Conservation (phyloP, 2,329 filamentous ascomycete genomes). For the Erysiphe pulchra region DNA sequence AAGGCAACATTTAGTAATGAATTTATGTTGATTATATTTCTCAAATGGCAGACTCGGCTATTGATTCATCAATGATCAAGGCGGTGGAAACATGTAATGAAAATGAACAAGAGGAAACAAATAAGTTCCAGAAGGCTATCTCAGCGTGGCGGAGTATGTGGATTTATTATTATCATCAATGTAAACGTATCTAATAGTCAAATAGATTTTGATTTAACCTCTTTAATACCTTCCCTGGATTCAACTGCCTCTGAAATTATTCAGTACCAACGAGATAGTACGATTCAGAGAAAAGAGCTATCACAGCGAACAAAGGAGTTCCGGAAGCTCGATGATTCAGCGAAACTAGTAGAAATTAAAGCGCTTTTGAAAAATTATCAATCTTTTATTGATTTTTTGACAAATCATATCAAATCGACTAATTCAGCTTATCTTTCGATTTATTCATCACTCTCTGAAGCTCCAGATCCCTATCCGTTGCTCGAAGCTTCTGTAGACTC, state of each 20-base stretch:
- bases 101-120: conserved; percentile 29
- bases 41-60: conserved; percentile 11
- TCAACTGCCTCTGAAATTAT: conserved; percentile 89
- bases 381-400: conserved; percentile 85
- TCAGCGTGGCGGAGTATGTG: conserved; percentile 75
- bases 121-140: conserved; percentile 93
- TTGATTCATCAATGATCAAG: conserved; percentile 3
- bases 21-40: too few relatives aligned
- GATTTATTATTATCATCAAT: neutral
- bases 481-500: conserved; percentile 93
- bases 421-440: conserved; percentile 82
- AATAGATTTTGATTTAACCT: conserved; percentile 64
- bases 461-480: conserved; percentile 83
- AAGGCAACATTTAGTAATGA: too few relatives aligned
- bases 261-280: conserved; percentile 76
- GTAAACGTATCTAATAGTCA: conserved; percentile 4
- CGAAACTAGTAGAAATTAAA: conserved; percentile 75
- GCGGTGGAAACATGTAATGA: conserved; percentile 12
- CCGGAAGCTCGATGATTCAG: conserved; percentile 68
- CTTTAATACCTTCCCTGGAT: conserved; percentile 64
- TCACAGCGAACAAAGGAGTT: conserved; percentile 99
- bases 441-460: conserved; percentile 84
- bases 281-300: conserved; percentile 83
- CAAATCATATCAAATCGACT: conserved; percentile 83
- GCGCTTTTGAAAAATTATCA: conserved; percentile 88